Percentiles rank a stretch among this genome's conserved stretches.
Evolutionary conservation across 2,329 filamentous ascomycete species (phyloP).

Genomic region (Aureobasidium zeae): DNA sequence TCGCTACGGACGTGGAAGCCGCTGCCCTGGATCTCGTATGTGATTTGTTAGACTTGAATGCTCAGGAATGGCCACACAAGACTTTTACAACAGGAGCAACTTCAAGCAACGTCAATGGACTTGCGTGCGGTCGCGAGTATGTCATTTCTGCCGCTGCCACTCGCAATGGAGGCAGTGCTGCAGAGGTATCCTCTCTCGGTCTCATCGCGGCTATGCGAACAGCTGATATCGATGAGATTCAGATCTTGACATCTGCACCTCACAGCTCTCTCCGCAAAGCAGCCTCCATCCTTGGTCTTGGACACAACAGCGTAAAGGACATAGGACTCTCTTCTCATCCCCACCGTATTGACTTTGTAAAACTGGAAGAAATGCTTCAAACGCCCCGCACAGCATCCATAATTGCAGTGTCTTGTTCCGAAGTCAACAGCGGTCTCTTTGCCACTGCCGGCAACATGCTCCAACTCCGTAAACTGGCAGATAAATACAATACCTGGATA

Average conservation of each 20-base stretch:
- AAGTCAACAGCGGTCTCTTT: slow-evolving; percentile 84
- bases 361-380: slow-evolving; percentile 52
- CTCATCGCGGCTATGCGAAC: slow-evolving; percentile 55
- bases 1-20: slow-evolving; percentile 69
- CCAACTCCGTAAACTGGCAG: slow-evolving; percentile 57
- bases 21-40: slow-evolving; percentile 60
- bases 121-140: slow-evolving; percentile 63
- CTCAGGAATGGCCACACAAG: slow-evolving; percentile 55
- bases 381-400: slow-evolving; percentile 53
- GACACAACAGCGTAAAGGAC: slow-evolving; percentile 57
- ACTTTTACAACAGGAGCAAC: slow-evolving; percentile 73
- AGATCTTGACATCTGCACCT: slow-evolving; percentile 69
- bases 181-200: slow-evolving; percentile 59
- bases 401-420: slow-evolving; percentile 71
- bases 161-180: slow-evolving; percentile 20
- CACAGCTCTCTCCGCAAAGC: slow-evolving; percentile 83
- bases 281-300: slow-evolving; percentile 71
- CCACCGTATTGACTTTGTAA: slow-evolving; percentile 60
- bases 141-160: slow-evolving; percentile 42
- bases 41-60: slow-evolving; percentile 54
- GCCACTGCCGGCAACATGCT: slow-evolving; percentile 54
- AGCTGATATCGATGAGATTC: slow-evolving; percentile 58
- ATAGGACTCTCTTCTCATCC: slow-evolving; percentile 47
- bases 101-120: slow-evolving; percentile 54
- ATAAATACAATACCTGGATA: slow-evolving; percentile 69